Conservation (phyloP, 106 monocot genomes). For the Agapanthus africanus region DNA sequence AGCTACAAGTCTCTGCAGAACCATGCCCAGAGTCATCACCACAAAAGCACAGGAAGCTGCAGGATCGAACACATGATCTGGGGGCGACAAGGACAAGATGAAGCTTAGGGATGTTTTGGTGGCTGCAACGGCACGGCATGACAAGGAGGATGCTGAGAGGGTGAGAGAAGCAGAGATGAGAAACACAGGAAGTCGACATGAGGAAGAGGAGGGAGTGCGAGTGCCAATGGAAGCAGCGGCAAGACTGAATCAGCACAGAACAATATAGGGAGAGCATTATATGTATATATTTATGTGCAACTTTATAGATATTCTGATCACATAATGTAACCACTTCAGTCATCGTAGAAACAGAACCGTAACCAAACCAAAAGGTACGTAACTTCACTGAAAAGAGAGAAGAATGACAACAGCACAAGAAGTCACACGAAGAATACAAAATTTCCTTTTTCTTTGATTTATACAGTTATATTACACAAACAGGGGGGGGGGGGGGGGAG, state of each 20-base stretch:
- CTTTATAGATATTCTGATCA: too few relatives aligned
- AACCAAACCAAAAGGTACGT: neutral
- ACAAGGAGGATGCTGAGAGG: slow-evolving; percentile 36
- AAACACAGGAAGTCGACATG: slow-evolving; percentile 8
- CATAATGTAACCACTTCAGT: too few relatives aligned
- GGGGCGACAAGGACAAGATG: slow-evolving; percentile 17
- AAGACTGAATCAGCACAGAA: slow-evolving; percentile 4
- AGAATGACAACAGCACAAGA: too few relatives aligned
- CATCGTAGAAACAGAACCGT: too few relatives aligned
- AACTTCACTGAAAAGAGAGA: neutral
- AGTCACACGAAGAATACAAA: too few relatives aligned
- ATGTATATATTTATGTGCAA: neutral
- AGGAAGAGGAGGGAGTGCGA: neutral
- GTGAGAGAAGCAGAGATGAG: slow-evolving; percentile 22
- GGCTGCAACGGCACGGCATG: slow-evolving; percentile 21
- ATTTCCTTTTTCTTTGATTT: neutral
- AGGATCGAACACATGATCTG: slow-evolving; percentile 11
- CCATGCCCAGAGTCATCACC: slow-evolving; percentile 16
- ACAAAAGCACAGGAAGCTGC: slow-evolving; percentile 25
- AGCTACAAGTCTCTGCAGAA: slow-evolving; percentile 13
- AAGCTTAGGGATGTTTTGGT: slow-evolving; percentile 23
- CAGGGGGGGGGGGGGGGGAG: neutral
- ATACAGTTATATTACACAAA: neutral
- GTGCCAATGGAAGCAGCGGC: slow-evolving; percentile 20
- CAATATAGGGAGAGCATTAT: neutral